phyloP scores from a whole-genome alignment of 345 rosid species.

The Dovyalis caffra region DNA sequence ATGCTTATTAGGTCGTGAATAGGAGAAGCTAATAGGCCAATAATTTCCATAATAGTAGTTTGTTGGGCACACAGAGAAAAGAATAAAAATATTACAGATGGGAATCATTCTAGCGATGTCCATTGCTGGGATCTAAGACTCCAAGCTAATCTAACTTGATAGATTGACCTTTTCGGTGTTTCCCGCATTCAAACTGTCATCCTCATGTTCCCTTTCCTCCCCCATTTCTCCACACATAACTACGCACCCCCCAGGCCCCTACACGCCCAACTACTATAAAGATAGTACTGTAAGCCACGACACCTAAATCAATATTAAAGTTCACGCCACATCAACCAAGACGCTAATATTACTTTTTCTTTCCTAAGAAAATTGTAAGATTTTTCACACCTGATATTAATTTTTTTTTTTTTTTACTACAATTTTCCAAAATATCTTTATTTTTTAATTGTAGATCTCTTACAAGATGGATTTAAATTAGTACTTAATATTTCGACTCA shows the following conservation, averaged over 20 bases:
- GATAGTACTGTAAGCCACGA: neutral
- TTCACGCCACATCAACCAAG: too few relatives aligned
- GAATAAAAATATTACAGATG: constrained; percentile 20
- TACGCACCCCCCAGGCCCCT: constrained; percentile 35
- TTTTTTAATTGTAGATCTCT: too few relatives aligned
- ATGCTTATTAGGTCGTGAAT: constrained; percentile 15
- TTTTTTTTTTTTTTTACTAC: too few relatives aligned
- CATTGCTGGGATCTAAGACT: constrained; percentile 31
- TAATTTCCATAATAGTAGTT: constrained; percentile 31
- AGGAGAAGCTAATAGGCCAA: constrained; percentile 28
- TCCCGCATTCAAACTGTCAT: constrained; percentile 48
- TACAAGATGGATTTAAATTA: too few relatives aligned
- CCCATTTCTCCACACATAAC: neutral
- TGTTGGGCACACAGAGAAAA: constrained; percentile 25
- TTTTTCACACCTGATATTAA: too few relatives aligned
- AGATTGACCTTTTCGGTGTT: constrained; percentile 33
- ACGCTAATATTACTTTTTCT: too few relatives aligned
- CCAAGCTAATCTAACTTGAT: constrained; percentile 15
- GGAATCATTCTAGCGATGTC: constrained; percentile 29
- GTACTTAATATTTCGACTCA: too few relatives aligned
- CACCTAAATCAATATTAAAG: too few relatives aligned
- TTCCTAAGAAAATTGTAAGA: too few relatives aligned
- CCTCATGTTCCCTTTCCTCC: constrained; percentile 16
- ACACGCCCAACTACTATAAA: constrained; percentile 27
- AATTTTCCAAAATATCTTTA: too few relatives aligned